Evolutionary conservation across 352 stramenopile genomes (phyloP).

Genomic region (Pythium aphanidermatum): DNA sequence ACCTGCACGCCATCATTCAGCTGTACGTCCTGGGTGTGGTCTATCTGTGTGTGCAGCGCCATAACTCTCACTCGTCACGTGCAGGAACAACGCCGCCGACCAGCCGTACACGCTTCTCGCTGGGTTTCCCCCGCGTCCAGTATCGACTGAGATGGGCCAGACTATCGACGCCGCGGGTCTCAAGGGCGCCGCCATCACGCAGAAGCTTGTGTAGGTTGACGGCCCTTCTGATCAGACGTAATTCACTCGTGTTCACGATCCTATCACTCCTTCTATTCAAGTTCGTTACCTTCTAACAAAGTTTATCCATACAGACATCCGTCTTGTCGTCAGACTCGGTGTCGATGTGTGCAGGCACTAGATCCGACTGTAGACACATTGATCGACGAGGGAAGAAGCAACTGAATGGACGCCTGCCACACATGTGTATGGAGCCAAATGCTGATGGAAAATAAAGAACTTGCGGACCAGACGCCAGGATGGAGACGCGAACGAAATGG

Average conservation of each 20-base stretch:
- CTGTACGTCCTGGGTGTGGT: slow-evolving; percentile 28
- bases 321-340: too few relatives aligned
- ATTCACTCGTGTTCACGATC: background rate
- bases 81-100: slow-evolving; percentile 58
- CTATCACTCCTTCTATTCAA: background rate
- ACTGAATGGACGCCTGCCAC: too few relatives aligned
- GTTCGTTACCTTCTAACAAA: too few relatives aligned
- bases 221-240: too few relatives aligned
- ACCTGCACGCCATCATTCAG: slow-evolving; percentile 85
- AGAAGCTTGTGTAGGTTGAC: slow-evolving; percentile 86
- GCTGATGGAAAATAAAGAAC: too few relatives aligned
- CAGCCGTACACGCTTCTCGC: slow-evolving; percentile 88
- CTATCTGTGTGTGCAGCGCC: background rate
- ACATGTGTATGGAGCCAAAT: too few relatives aligned
- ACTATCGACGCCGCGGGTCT: slow-evolving; percentile 90
- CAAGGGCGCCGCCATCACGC: slow-evolving; percentile 87
- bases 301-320: too few relatives aligned
- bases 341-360: too few relatives aligned
- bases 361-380: too few relatives aligned
- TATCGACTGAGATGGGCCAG: slow-evolving; percentile 75
- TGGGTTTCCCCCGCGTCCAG: slow-evolving; percentile 87
- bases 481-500: too few relatives aligned
- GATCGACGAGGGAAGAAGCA: too few relatives aligned
- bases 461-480: too few relatives aligned
- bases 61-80: slow-evolving; percentile 4